A percentile compares a stretch with the other conserved stretches of the same genome.
These are phyloP conservation scores for Alternaria brassicae DNA, from an alignment of 2,329 filamentous ascomycete species.

Conservation along the genomic window DNA sequence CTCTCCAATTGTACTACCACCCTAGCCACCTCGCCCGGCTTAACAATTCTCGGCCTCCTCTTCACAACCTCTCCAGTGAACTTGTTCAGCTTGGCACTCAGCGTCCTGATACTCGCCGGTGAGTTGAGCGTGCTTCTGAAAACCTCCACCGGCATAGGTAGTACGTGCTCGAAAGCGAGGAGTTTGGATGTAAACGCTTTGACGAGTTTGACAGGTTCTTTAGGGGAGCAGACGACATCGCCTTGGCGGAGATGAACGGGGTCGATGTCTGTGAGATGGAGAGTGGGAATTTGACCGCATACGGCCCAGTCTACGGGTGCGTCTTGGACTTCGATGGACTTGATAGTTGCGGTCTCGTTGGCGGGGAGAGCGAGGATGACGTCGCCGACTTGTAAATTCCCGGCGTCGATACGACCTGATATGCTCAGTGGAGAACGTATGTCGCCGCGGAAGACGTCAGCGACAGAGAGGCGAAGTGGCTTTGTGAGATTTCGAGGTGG, in stretches of 20 bases:
- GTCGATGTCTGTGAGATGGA: constrained; percentile 88
- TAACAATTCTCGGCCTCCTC: constrained; percentile 84
- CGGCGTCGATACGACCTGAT: constrained; percentile 84
- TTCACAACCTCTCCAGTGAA: constrained; percentile 75
- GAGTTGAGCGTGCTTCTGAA: constrained; percentile 84
- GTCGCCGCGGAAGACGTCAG: constrained; percentile 83
- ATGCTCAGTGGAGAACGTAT: constrained; percentile 83
- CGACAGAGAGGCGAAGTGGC: constrained; percentile 84
- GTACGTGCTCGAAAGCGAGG: constrained; percentile 85
- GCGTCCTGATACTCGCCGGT: constrained; percentile 73
- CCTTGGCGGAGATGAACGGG: constrained; percentile 77
- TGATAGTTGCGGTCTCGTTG: constrained; percentile 80
- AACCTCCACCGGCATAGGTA: constrained; percentile 88
- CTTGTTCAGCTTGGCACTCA: constrained; percentile 81
- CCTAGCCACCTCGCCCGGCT: constrained; percentile 78
- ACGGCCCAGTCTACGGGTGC: constrained; percentile 85
- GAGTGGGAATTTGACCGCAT: constrained; percentile 83
- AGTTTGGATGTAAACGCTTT: constrained; percentile 82
- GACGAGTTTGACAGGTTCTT: constrained; percentile 71
- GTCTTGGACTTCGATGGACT: constrained; percentile 78
- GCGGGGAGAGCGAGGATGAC: constrained; percentile 79
- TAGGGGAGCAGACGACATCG: constrained; percentile 81
- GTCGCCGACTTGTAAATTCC: constrained; percentile 85
- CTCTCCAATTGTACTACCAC: constrained; percentile 76
- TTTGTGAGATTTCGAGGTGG: constrained; percentile 74